Conservation (phyloP, 805 yeast species). For the Cyberlindnera xylosilytica region DNA sequence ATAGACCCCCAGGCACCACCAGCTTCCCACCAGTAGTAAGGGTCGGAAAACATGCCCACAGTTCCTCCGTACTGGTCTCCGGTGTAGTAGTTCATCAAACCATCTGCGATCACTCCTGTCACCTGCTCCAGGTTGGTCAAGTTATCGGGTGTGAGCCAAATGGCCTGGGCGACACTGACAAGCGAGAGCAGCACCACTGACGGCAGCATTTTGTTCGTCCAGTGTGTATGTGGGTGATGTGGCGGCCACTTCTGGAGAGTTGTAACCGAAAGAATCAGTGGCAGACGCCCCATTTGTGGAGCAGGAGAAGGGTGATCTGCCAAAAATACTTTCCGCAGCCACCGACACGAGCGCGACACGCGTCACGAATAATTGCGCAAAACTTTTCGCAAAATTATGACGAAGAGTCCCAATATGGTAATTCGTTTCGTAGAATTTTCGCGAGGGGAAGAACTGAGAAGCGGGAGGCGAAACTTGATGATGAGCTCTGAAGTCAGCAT, state of each 20-base stretch:
- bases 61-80: slow-evolving; percentile 62
- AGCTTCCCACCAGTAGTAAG: slow-evolving; percentile 92
- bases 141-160: slow-evolving; percentile 30
- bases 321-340: not conserved
- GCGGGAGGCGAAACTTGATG: not conserved
- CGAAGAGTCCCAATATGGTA: no score
- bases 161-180: slow-evolving; percentile 9
- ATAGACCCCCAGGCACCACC: slow-evolving; percentile 66
- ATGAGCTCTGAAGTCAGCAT: not conserved
- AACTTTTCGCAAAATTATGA: no score
- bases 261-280: no score
- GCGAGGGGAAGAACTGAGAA: no score
- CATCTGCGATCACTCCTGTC: slow-evolving; percentile 55
- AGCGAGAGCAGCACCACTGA: slow-evolving; percentile 2
- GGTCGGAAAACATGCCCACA: slow-evolving; percentile 66
- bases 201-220: not conserved
- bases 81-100: slow-evolving; percentile 72
- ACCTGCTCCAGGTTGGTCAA: slow-evolving; percentile 38
- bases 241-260: not conserved
- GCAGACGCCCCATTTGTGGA: no score
- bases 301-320: not conserved
- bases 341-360: no score
- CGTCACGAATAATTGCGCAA: no score
- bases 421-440: no score
- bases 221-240: not conserved